Conservation (phyloP, 1,284 basidiomycete genomes). For the Erythrobasidium hasegawianum region DNA sequence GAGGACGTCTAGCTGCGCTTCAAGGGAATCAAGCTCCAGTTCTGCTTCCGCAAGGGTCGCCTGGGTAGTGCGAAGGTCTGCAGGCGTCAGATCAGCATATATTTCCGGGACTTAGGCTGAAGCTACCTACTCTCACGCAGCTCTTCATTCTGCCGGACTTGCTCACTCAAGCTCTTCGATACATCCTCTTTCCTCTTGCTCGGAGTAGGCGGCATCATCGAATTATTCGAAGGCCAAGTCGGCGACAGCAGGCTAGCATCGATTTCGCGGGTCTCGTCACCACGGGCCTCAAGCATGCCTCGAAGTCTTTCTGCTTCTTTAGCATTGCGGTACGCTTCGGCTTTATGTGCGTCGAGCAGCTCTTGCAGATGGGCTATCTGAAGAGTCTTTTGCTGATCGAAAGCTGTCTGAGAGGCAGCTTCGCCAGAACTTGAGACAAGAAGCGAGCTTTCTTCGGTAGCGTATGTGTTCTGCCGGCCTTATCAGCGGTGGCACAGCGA, state of each 20-base stretch:
- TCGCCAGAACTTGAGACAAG: slow-evolving; percentile 28
- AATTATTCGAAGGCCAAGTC: not conserved
- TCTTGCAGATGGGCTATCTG: slow-evolving; percentile 37
- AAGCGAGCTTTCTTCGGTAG: slow-evolving; percentile 44
- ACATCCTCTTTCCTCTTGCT: not conserved
- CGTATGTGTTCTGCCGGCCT: slow-evolving; percentile 40
- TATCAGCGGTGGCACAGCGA: slow-evolving; percentile 10
- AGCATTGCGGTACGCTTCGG: slow-evolving; percentile 35
- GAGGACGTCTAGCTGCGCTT: slow-evolving; percentile 69
- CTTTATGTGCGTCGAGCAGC: slow-evolving; percentile 41
- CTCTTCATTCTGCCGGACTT: slow-evolving; percentile 40
- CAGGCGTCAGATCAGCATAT: not conserved
- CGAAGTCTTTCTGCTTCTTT: slow-evolving; percentile 11
- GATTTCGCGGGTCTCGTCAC: not conserved
- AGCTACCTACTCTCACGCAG: slow-evolving; percentile 37
- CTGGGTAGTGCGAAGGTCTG: slow-evolving; percentile 38
- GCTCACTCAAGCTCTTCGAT: slow-evolving; percentile 34
- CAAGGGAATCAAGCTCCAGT: slow-evolving; percentile 60
- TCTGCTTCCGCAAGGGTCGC: slow-evolving; percentile 49
- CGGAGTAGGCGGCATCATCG: slow-evolving; percentile 3
- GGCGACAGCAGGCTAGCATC: not conserved
- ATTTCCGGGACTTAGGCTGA: not conserved
- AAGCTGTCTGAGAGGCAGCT: slow-evolving; percentile 12
- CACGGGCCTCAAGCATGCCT: not conserved
- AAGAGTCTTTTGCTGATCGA: slow-evolving; percentile 25